Conservation (phyloP, 2,329 filamentous ascomycete species). For the Fusarium verticillioides region DNA sequence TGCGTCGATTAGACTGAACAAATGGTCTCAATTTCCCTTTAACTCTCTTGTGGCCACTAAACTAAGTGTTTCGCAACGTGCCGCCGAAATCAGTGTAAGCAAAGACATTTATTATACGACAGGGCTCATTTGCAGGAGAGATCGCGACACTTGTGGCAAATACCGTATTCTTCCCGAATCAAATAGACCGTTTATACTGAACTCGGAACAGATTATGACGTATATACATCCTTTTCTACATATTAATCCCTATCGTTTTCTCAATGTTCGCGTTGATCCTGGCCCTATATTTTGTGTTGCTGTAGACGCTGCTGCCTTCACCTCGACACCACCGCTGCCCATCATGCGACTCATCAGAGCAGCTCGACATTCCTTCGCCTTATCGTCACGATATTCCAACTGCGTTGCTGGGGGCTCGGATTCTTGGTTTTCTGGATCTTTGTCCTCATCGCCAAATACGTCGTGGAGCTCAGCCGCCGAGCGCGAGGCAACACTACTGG, state of each 20-base stretch:
- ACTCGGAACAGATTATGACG: conserved; percentile 1
- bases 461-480: conserved; percentile 49
- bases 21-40: not conserved
- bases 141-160: not conserved
- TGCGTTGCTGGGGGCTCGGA: conserved; percentile 60
- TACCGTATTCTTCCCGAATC: not conserved
- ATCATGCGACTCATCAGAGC: conserved; percentile 59
- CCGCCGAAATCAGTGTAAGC: too few relatives aligned
- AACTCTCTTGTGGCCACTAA: not conserved
- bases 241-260: conserved; percentile 30
- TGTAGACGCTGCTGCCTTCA: conserved; percentile 19
- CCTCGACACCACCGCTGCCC: conserved; percentile 33
- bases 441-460: conserved; percentile 36
- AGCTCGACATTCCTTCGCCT: conserved; percentile 57
- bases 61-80: not conserved
- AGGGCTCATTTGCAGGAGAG: not conserved
- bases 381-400: conserved; percentile 64
- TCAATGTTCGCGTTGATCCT: conserved; percentile 36
- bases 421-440: conserved; percentile 41
- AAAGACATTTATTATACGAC: too few relatives aligned
- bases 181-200: not conserved
- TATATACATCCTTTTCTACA: not conserved
- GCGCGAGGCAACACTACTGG: conserved; percentile 58
- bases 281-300: conserved; percentile 10
- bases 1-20: not conserved